These are phyloP conservation scores for Curvularia spicifera DNA, from an alignment of 2,329 filamentous ascomycete genomes.

Conservation along the genomic window DNA sequence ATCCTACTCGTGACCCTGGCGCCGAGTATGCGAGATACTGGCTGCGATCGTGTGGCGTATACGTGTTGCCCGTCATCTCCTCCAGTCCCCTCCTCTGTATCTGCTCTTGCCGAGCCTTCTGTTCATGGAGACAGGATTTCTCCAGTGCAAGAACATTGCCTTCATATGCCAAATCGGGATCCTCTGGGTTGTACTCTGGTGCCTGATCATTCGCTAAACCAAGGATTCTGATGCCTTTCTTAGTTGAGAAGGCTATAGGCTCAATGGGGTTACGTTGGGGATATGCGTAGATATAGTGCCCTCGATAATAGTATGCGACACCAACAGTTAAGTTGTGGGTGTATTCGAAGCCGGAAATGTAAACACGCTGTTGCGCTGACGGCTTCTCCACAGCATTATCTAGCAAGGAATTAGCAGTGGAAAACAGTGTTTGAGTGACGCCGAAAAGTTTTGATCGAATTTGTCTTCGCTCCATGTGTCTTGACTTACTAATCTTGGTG, in stretches of 20 bases:
- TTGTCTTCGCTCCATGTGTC: too few relatives aligned
- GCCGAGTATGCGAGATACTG: conserved; percentile 35
- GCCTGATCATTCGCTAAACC: conserved; percentile 16
- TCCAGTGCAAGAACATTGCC: conserved; percentile 21
- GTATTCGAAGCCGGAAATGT: conserved; percentile 34
- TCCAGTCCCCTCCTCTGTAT: too few relatives aligned
- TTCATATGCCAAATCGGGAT: conserved; percentile 16
- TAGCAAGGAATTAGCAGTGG: not conserved
- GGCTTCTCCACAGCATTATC: conserved; percentile 1
- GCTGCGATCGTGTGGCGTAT: conserved; percentile 30
- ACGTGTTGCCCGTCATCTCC: conserved; percentile 4
- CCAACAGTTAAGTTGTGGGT: conserved; percentile 30
- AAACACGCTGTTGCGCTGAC: conserved; percentile 26
- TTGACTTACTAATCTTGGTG: too few relatives aligned
- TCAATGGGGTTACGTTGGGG: conserved; percentile 27
- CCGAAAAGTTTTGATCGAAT: too few relatives aligned
- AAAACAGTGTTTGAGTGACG: not conserved
- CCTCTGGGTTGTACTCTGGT: conserved; percentile 16
- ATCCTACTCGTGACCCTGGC: conserved; percentile 29
- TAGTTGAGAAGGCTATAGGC: conserved; percentile 28
- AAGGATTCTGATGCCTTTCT: conserved; percentile 26
- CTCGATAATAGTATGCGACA: conserved; percentile 41
- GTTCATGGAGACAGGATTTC: conserved; percentile 9
- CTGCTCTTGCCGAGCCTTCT: too few relatives aligned
- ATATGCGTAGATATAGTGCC: conserved; percentile 37